A percentile compares a stretch with the other conserved stretches of the same genome.
Evolutionary conservation across 1,139 yeast genomes (phyloP).

Genomic region (Kodamaea fungicola): DNA sequence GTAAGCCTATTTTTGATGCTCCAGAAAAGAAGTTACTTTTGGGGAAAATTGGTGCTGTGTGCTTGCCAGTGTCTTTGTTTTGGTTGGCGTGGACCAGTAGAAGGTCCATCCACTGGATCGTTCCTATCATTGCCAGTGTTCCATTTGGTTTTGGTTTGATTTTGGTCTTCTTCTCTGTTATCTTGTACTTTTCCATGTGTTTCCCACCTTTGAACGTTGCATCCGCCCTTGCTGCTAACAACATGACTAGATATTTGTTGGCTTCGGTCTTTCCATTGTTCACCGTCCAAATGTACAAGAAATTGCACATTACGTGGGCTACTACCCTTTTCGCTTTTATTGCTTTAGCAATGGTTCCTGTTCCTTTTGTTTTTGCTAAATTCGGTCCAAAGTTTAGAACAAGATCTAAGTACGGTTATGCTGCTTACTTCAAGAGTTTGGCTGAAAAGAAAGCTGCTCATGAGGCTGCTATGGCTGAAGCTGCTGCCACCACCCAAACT

Average conservation of each 20-base stretch:
- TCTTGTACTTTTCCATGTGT: slow-evolving; percentile 67
- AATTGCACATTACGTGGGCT: slow-evolving; percentile 31
- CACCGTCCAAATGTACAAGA: slow-evolving; percentile 42
- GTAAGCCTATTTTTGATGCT: slow-evolving; percentile 41
- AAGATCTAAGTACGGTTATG: slow-evolving; percentile 41
- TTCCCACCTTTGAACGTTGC: slow-evolving; percentile 76
- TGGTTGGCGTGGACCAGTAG: slow-evolving; percentile 84
- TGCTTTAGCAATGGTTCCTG: slow-evolving; percentile 24
- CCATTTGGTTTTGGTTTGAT: slow-evolving; percentile 76
- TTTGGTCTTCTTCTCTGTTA: slow-evolving; percentile 67
- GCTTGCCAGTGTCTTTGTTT: slow-evolving; percentile 65
- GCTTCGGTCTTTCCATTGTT: slow-evolving; percentile 57
- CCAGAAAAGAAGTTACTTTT: slow-evolving; percentile 39
- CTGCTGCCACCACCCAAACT: slow-evolving; percentile 9
- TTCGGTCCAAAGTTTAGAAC: slow-evolving; percentile 20
- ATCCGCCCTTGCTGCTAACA: slow-evolving; percentile 78
- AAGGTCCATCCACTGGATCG: slow-evolving; percentile 70
- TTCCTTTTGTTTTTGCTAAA: slow-evolving; percentile 20
- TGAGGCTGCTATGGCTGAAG: slow-evolving; percentile 6
- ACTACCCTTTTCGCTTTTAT: slow-evolving; percentile 23
- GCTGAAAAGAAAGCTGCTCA: slow-evolving; percentile 20
- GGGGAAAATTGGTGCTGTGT: slow-evolving; percentile 58
- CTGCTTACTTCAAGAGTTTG: slow-evolving; percentile 39
- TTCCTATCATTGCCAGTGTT: slow-evolving; percentile 69
- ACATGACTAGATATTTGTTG: slow-evolving; percentile 61